Conservation (phyloP, 2,329 filamentous ascomycete genomes). For the Pseudogymnoascus sp. region DNA sequence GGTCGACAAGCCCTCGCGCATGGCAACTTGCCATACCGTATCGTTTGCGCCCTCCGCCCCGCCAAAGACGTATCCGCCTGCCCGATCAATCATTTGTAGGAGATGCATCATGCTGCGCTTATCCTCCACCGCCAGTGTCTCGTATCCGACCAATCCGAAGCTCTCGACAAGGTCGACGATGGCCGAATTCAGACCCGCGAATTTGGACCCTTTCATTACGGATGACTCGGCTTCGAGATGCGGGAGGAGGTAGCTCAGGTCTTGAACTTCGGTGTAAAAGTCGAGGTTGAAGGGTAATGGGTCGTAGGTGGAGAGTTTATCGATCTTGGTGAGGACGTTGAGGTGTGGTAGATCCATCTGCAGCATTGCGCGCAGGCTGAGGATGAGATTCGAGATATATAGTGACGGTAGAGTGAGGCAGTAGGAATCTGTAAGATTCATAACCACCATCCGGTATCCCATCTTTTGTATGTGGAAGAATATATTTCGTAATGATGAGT, state of each 20-base stretch:
- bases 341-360: slow-evolving; percentile 96
- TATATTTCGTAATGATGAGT: slow-evolving; percentile 83
- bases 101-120: slow-evolving; percentile 95
- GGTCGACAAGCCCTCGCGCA: slow-evolving; percentile 65
- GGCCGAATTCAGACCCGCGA: slow-evolving; percentile 74
- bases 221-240: slow-evolving; percentile 73
- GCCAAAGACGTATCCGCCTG: slow-evolving; percentile 88
- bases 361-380: slow-evolving; percentile 91
- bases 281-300: slow-evolving; percentile 90
- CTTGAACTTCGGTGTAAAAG: slow-evolving; percentile 95
- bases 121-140: slow-evolving; percentile 91
- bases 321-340: slow-evolving; percentile 96
- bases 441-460: slow-evolving; percentile 86
- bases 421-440: slow-evolving; percentile 91
- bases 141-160: slow-evolving; percentile 84
- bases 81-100: slow-evolving; percentile 80
- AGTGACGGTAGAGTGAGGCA: slow-evolving; percentile 87
- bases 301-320: slow-evolving; percentile 80
- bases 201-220: slow-evolving; percentile 63
- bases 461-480: slow-evolving; percentile 85
- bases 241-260: slow-evolving; percentile 76
- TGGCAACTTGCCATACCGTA: slow-evolving; percentile 93
- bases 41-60: slow-evolving; percentile 87
- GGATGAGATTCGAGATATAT: slow-evolving; percentile 87
- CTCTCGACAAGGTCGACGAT: slow-evolving; percentile 81